Evolutionary conservation across 768 basidiomycete species (phyloP).

Genomic region (Leucogyrophana mollusca): DNA sequence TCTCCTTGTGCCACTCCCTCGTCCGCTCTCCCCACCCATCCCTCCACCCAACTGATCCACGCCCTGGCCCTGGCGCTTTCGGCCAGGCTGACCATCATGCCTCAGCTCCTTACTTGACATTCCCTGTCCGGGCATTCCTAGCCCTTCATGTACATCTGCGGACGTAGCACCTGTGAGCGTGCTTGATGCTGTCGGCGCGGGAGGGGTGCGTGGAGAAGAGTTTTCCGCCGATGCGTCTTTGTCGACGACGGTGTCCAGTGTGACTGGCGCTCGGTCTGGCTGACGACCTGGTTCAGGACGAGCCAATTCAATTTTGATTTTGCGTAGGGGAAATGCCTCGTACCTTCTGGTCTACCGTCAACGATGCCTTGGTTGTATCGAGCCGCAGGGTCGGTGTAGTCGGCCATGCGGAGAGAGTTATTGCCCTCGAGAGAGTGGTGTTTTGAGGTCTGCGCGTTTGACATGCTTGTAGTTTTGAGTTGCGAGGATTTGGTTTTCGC

Average conservation of each 20-base stretch:
- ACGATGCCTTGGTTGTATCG: constrained; percentile 17
- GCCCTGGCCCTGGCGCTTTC: constrained; percentile 25
- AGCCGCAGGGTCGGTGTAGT: constrained; percentile 13
- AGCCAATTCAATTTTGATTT: too few species aligned
- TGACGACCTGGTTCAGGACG: constrained; percentile 12
- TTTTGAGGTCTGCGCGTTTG: constrained; percentile 10
- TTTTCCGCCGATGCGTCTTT: constrained; percentile 24
- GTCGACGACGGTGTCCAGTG: constrained; percentile 31
- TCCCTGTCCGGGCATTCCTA: constrained; percentile 29
- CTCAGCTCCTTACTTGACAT: constrained; percentile 34
- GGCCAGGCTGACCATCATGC: constrained; percentile 31
- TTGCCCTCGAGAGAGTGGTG: constrained; percentile 20
- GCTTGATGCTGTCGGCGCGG: constrained; percentile 12
- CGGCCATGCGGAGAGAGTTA: constrained; percentile 10
- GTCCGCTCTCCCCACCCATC: not conserved
- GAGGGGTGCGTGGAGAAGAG: constrained; percentile 4
- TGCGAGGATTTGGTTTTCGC: too few species aligned
- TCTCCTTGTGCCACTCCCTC: not conserved
- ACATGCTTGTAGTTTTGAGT: constrained; percentile 7
- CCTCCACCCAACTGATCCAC: constrained; percentile 15
- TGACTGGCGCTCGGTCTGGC: constrained; percentile 14
- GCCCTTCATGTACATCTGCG: constrained; percentile 25
- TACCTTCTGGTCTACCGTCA: constrained; percentile 18
- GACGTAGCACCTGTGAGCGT: constrained; percentile 34
- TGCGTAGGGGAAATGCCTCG: not conserved